Conservation (phyloP, 495 filamentous ascomycete species). For the Beverwykella pulmonaria region DNA sequence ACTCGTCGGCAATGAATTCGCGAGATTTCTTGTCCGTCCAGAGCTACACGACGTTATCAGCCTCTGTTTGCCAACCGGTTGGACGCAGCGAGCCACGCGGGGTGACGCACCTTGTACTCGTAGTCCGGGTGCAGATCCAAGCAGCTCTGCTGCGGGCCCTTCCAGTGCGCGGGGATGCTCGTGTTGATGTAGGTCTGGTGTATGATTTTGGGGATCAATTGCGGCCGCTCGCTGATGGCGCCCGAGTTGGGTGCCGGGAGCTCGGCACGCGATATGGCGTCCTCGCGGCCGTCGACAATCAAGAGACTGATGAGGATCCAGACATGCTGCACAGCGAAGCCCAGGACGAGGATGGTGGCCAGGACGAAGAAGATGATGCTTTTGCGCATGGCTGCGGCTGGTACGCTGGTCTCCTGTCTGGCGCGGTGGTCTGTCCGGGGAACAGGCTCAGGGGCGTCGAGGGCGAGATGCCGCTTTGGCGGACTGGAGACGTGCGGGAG, state of each 20-base stretch:
- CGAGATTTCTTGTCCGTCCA: constrained; percentile 81
- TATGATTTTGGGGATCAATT: constrained; percentile 85
- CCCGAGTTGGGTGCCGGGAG: constrained; percentile 44
- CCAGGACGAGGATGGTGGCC: constrained; percentile 56
- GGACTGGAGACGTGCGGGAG: constrained; percentile 2
- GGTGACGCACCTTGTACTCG: constrained; percentile 71
- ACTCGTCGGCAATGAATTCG: constrained; percentile 66
- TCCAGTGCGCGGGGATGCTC: constrained; percentile 74
- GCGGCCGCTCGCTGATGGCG: constrained; percentile 57
- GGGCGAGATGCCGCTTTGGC: background rate
- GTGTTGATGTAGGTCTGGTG: constrained; percentile 86
- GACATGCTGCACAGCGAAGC: constrained; percentile 51
- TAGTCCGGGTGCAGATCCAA: constrained; percentile 75
- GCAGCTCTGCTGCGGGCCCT: constrained; percentile 71
- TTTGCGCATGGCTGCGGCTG: constrained; percentile 41
- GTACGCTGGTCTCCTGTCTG: constrained; percentile 5
- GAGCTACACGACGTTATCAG: constrained; percentile 53
- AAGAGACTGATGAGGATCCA: constrained; percentile 49
- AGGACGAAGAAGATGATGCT: constrained; percentile 45
- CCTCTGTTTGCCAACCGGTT: constrained; percentile 13
- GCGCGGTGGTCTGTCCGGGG: background rate
- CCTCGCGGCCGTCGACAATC: constrained; percentile 48
- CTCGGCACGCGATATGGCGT: constrained; percentile 50
- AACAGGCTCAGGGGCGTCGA: background rate
- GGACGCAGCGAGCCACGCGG: background rate